phyloP scores from a whole-genome alignment of 495 filamentous ascomycete genomes.

The Xylaria flabelliformis region DNA sequence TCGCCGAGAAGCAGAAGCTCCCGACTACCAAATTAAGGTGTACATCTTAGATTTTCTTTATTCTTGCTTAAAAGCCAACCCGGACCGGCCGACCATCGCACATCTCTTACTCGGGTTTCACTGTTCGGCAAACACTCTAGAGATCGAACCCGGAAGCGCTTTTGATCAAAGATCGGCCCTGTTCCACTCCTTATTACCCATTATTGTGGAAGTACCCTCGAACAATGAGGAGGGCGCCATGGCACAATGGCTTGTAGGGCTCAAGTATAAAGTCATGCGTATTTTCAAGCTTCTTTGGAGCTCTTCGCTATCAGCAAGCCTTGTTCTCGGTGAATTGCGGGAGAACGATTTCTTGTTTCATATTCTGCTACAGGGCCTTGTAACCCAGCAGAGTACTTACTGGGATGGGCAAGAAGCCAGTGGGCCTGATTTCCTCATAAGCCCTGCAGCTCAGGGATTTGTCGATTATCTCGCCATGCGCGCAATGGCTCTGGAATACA shows the following conservation, averaged over 20 bases:
- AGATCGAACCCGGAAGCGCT: slow-evolving; percentile 64
- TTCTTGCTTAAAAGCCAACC: slow-evolving; percentile 71
- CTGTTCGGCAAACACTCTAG: slow-evolving; percentile 70
- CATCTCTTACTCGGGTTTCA: slow-evolving; percentile 90
- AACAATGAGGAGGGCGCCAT: slow-evolving; percentile 63
- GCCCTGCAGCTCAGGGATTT: slow-evolving; percentile 66
- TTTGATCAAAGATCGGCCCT: slow-evolving; percentile 75
- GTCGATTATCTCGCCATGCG: slow-evolving; percentile 77
- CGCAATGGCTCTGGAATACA: slow-evolving; percentile 79
- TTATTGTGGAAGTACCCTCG: slow-evolving; percentile 68
- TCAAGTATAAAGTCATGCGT: slow-evolving; percentile 78
- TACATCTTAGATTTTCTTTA: slow-evolving; percentile 83
- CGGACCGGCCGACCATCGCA: slow-evolving; percentile 78
- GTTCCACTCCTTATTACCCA: slow-evolving; percentile 77
- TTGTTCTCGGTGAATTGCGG: slow-evolving; percentile 79
- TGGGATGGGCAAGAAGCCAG: slow-evolving; percentile 69
- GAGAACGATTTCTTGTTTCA: slow-evolving; percentile 74
- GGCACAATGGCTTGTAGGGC: slow-evolving; percentile 70
- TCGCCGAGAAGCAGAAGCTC: slow-evolving; percentile 64
- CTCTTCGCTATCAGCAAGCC: slow-evolving; percentile 76
- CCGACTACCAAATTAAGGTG: slow-evolving; percentile 76
- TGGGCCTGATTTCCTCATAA: slow-evolving; percentile 66
- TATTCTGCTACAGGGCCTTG: slow-evolving; percentile 67
- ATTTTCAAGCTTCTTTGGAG: slow-evolving; percentile 82
- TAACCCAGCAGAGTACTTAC: slow-evolving; percentile 64